Base-by-base conservation (phyloP, 2,329 filamentous ascomycete species). In the Talaromyces sp. region DNA sequence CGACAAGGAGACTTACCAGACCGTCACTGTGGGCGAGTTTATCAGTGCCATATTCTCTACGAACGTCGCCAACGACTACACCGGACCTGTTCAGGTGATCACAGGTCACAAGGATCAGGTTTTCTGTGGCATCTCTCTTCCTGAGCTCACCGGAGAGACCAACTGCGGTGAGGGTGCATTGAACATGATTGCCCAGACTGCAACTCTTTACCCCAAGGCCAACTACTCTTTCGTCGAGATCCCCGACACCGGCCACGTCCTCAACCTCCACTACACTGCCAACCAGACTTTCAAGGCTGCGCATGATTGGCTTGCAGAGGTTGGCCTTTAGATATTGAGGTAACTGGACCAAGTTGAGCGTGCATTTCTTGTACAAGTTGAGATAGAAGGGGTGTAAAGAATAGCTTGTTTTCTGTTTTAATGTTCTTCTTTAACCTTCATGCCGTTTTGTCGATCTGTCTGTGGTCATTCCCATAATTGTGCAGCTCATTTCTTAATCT, bases 31-130 rank as follows among this genome's bases (percentile, higher is more conserved):
- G 9, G 52, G 52, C 25, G 52, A 56, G 52, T 56, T 56, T 56
- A 56, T 56, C 31, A 56, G 52, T 39, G 52, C 52, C n/a, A 56
- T 56, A 6, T 56, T 56, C 52, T 56, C 52, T 21, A 56, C 52
- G 12, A 23, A 56, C n/a, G 52, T 56, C 11, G 52, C 52, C 31
- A 56, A 56, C n/a, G 52, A 56, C 23, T 56, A 56, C 37, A 39
- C 31, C 31, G 52, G 52, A 39, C 52, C 52, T 23, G 52, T 56
- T 56, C 52, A 56, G 5, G 52, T 56, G 7, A 56, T 56, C n/a
- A 56, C 52, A 18, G 52, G 52, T 14, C 52, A 56, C 52, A 56
- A 56, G 52, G 52, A 56, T 37, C 52, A 56, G 31, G 52, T 56
- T n/a, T 56, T 56, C 37, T 56, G 52, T 9, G 52, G 52, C 37